Base-by-base conservation (phyloP, 305 asterid genomes). In the Coffea humblotiana region DNA sequence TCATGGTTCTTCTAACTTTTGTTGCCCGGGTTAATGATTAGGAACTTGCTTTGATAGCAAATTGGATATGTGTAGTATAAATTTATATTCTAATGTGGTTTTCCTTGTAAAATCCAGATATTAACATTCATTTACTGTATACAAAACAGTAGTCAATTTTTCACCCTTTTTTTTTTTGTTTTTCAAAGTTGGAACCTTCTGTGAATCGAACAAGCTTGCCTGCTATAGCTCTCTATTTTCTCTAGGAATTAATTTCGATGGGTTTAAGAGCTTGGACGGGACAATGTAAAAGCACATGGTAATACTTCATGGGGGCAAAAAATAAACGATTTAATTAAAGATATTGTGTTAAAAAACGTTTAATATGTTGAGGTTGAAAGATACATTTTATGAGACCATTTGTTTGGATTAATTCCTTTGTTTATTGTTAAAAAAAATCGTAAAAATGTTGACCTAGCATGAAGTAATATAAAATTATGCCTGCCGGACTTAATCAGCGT, bases 351-450 rank as follows among this genome's bases (percentile, higher is more conserved):
- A 32, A 32, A 32, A 32, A 32, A 1, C 1, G 32, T 32, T 32
- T 32, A 32, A 32, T 32, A 32, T 32, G 0, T 0, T 13, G 14
- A 0, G 18, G 49, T 48, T 61, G 12, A 6, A 77, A 21, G 61
- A 76, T 60, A 21, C 58, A 6, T 49, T 13, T 69, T 25, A 75
- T 61, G 0, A 81, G 61, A 27, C 84, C 84, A 13, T 49, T 81
- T 11, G 84, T 70, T 61, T 73, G 77, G 23, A 2, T 32, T 32
- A 32, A 32, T 32, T 32, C 32, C 32, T 32, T 32, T 32, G 32
- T 32, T 32, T 32, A 32, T 32, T 32, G 32, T 32, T 32, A 32
- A 32, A 32, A 32, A 32, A 32, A 32, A 32, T 32, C 2, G 32
- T 32, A 32, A 32, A 32, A 32, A 32, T 32, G 32, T 32, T 32